Percentiles rank a stretch among this genome's conserved stretches.
Conservation (phyloP, 495 filamentous ascomycete species). For the Astrocystis sublimbata region DNA sequence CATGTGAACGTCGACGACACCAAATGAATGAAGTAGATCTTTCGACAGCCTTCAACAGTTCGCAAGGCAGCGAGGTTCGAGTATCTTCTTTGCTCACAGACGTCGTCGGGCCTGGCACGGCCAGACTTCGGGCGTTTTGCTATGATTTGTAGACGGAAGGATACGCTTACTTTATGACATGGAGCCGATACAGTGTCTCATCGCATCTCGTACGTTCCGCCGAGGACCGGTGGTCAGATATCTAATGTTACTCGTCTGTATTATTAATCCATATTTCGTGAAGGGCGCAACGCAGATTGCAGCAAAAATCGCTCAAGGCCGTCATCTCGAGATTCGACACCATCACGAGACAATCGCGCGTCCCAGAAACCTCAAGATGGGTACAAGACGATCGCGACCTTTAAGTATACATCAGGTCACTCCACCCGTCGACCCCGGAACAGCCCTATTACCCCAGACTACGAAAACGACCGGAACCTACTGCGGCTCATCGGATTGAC, state of each 20-base stretch:
- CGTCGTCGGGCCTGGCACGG: not conserved
- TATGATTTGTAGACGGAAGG: not conserved
- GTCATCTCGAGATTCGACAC: not conserved
- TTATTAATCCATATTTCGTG: constrained; percentile 12
- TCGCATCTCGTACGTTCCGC: constrained; percentile 9
- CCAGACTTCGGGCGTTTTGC: constrained; percentile 9
- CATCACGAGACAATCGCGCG: not conserved
- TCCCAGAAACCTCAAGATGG: not conserved
- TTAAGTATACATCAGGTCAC: constrained; percentile 17
- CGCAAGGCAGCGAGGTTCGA: not conserved
- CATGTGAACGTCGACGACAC: not conserved
- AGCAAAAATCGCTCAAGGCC: constrained; percentile 19
- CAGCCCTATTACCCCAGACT: constrained; percentile 21
- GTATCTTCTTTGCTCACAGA: not conserved
- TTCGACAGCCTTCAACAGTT: not conserved
- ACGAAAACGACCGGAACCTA: constrained; percentile 23
- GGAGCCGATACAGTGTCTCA: constrained; percentile 8
- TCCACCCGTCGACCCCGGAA: constrained; percentile 1
- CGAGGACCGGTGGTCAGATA: constrained; percentile 18
- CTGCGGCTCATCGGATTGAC: constrained; percentile 17
- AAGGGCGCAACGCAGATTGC: constrained; percentile 2
- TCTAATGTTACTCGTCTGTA: constrained; percentile 2
- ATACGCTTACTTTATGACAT: not conserved
- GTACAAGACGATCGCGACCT: not conserved
- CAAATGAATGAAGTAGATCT: not conserved